phyloP scores from a whole-genome alignment of 495 filamentous ascomycete genomes.

The Cercophora sp. region DNA sequence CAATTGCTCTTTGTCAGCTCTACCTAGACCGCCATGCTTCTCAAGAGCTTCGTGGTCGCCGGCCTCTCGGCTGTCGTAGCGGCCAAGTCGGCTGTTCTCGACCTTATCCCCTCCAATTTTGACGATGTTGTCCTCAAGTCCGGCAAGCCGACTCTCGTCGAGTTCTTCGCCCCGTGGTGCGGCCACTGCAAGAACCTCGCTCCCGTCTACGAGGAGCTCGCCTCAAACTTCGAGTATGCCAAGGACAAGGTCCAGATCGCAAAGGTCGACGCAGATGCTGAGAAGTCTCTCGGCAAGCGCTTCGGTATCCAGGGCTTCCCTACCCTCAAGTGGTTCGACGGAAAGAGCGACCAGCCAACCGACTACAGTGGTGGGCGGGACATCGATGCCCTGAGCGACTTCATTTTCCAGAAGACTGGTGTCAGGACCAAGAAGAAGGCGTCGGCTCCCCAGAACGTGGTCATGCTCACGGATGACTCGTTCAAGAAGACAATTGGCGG shows the following conservation, averaged over 20 bases:
- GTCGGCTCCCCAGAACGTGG: slow-evolving; percentile 63
- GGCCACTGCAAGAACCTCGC: slow-evolving; percentile 97
- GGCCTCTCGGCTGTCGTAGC: slow-evolving; percentile 43
- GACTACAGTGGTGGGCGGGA: slow-evolving; percentile 87
- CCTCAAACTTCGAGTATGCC: slow-evolving; percentile 61
- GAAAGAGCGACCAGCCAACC: slow-evolving; percentile 81
- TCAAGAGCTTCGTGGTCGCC: slow-evolving; percentile 51
- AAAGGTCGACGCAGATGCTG: slow-evolving; percentile 91
- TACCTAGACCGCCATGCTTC: slow-evolving; percentile 37
- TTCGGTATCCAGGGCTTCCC: slow-evolving; percentile 94
- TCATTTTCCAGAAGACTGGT: slow-evolving; percentile 86
- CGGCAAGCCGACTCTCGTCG: slow-evolving; percentile 92
- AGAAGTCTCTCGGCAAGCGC: slow-evolving; percentile 75
- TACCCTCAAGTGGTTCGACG: slow-evolving; percentile 97
- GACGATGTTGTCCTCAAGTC: slow-evolving; percentile 83
- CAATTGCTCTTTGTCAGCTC: background rate
- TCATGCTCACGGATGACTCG: slow-evolving; percentile 71
- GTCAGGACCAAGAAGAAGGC: slow-evolving; percentile 69
- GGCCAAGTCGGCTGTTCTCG: slow-evolving; percentile 65
- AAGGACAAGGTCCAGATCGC: slow-evolving; percentile 83
- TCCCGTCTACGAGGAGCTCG: slow-evolving; percentile 93
- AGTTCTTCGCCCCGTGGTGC: slow-evolving; percentile 99
- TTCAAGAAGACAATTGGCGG: slow-evolving; percentile 80
- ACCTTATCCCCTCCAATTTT: slow-evolving; percentile 86
- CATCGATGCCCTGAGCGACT: slow-evolving; percentile 75